Percentiles rank a stretch among this genome's conserved stretches.
These are phyloP conservation scores for Nannochloris sp. DNA, from an alignment of 139 green algal species.

Conservation along the genomic window DNA sequence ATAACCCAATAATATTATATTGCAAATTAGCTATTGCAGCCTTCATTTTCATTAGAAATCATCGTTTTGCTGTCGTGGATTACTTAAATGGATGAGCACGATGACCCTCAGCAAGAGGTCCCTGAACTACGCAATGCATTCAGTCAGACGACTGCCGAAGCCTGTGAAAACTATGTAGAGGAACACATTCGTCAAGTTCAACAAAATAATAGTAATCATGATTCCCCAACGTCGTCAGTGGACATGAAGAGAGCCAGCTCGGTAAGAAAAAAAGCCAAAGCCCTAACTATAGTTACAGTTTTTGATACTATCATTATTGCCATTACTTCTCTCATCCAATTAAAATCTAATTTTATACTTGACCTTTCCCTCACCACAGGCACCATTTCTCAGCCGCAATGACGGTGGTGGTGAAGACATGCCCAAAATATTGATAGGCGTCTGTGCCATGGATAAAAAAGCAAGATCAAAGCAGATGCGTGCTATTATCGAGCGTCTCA, in stretches of 20 bases:
- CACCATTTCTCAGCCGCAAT: background rate
- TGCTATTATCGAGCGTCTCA: conserved; percentile 78
- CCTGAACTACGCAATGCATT: background rate
- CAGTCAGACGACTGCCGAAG: background rate
- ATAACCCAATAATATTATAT: no score
- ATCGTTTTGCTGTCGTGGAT: no score
- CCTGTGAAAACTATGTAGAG: background rate
- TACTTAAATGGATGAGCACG: no score
- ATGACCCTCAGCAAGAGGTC: background rate
- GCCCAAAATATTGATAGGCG: conserved; percentile 23
- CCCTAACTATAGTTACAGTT: no score
- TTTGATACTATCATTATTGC: background rate
- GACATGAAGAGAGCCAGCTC: background rate
- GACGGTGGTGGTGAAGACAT: conserved; percentile 7
- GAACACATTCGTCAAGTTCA: background rate
- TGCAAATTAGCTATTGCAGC: no score
- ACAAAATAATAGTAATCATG: background rate
- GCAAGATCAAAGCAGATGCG: conserved; percentile 81
- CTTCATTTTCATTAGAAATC: no score
- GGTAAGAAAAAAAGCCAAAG: no score
- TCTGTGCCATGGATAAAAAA: conserved; percentile 87
- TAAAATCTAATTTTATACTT: no score
- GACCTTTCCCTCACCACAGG: no score
- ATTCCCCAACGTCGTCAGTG: no score
- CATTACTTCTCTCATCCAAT: no score